Conservation (phyloP, 805 yeast species). For the Candida qinlingensis region DNA sequence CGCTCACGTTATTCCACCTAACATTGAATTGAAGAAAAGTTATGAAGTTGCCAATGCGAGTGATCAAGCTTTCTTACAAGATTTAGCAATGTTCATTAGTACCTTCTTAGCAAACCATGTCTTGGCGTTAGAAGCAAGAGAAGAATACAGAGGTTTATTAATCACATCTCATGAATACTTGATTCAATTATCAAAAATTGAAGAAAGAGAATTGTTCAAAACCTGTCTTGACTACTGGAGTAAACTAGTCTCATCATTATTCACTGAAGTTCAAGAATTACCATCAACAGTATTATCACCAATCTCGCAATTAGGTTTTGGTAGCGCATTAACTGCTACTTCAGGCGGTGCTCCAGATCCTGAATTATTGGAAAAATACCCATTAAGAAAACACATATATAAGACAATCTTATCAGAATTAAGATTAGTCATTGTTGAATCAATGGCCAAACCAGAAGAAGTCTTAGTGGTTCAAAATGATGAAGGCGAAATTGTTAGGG, state of each 20-base stretch:
- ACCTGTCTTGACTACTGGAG: conserved; percentile 95
- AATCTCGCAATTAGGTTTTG: conserved; percentile 59
- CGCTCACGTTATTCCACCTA: conserved; percentile 60
- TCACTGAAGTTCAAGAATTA: conserved; percentile 76
- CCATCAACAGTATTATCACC: conserved; percentile 73
- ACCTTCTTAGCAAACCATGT: conserved; percentile 79
- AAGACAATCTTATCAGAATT: conserved; percentile 72
- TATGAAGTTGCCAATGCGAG: conserved; percentile 71
- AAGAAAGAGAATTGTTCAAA: conserved; percentile 93
- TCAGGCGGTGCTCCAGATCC: conserved; percentile 87
- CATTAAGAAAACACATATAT: conserved; percentile 83
- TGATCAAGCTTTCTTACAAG: conserved; percentile 93
- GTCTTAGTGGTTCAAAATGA: conserved; percentile 95
- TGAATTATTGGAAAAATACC: conserved; percentile 64
- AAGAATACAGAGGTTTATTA: conserved; percentile 50
- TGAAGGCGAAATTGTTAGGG: conserved; percentile 98
- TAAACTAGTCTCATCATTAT: conserved; percentile 74
- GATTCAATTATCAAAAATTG: conserved; percentile 80
- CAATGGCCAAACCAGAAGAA: conserved; percentile 98
- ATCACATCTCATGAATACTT: conserved; percentile 74
- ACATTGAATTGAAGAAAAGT: conserved; percentile 63
- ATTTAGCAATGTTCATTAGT: conserved; percentile 87
- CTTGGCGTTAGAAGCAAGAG: conserved; percentile 52
- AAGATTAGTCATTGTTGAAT: conserved; percentile 90
- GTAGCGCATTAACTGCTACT: conserved; percentile 31